Percentiles rank a stretch among this genome's conserved stretches.
Conservation (phyloP, 306 rosid species). For the Vachellia collinsii region DNA sequence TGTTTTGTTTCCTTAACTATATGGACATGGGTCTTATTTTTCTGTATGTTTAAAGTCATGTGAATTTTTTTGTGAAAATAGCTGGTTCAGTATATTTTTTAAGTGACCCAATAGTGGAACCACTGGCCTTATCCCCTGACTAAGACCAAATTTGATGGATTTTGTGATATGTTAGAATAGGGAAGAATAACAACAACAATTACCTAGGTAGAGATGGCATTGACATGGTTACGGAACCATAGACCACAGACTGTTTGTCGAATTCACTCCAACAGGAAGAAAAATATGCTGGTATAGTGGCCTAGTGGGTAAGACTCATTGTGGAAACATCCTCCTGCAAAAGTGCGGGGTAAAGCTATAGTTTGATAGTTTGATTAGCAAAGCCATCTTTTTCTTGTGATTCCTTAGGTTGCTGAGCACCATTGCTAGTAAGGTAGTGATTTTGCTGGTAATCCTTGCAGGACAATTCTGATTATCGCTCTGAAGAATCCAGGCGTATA, state of each 20-base stretch:
- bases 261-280: not conserved
- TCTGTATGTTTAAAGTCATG: no score
- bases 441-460: constrained; percentile 41
- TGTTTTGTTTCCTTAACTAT: not conserved
- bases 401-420: constrained; percentile 18
- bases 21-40: not conserved
- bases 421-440: constrained; percentile 30
- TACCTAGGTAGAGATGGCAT: not conserved
- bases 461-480: constrained; percentile 70
- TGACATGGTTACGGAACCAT: not conserved
- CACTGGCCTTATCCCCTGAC: not conserved
- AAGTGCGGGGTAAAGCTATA: not conserved
- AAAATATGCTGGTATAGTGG: not conserved
- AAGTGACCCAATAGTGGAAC: not conserved
- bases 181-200: not conserved
- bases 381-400: constrained; percentile 16
- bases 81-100: not conserved
- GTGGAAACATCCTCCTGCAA: not conserved
- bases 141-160: not conserved
- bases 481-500: constrained; percentile 94
- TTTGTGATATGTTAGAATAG: constrained; percentile 6
- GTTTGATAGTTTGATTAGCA: constrained; percentile 22
- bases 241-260: not conserved
- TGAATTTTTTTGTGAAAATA: not conserved
- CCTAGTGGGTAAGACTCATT: not conserved